Conservation (phyloP, 2,329 filamentous ascomycete genomes). For the Colletotrichum zoysiae region DNA sequence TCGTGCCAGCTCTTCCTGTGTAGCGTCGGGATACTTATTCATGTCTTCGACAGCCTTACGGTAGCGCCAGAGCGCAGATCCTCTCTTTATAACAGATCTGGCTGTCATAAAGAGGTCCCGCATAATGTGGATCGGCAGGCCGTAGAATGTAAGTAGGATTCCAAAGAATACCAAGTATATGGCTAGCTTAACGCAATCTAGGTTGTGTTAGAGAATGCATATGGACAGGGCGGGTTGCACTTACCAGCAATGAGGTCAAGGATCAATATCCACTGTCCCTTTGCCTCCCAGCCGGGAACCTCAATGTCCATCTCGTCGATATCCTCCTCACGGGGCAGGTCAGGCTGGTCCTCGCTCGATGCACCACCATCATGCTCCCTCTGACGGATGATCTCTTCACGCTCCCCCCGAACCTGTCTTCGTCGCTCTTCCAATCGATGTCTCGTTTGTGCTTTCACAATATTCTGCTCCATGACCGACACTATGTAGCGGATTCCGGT, state of each 20-base stretch:
- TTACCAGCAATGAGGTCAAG: constrained; percentile 85
- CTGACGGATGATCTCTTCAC: constrained; percentile 64
- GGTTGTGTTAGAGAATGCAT: constrained; percentile 40
- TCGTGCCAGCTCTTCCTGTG: constrained; percentile 82
- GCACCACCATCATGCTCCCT: constrained; percentile 62
- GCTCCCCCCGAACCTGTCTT: constrained; percentile 73
- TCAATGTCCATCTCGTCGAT: constrained; percentile 95
- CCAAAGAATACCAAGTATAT: constrained; percentile 94
- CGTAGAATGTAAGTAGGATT: constrained; percentile 93
- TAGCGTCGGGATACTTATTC: constrained; percentile 94
- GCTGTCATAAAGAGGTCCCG: constrained; percentile 95
- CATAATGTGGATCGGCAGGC: constrained; percentile 95
- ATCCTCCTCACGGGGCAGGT: constrained; percentile 76
- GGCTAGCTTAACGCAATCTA: constrained; percentile 90
- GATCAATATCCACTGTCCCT: constrained; percentile 91
- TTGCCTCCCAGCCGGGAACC: constrained; percentile 95
- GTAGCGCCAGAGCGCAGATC: constrained; percentile 91
- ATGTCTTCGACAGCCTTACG: constrained; percentile 93
- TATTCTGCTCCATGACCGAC: constrained; percentile 80
- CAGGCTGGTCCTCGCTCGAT: constrained; percentile 58
- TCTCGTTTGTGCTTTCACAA: constrained; percentile 80
- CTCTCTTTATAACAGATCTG: constrained; percentile 88
- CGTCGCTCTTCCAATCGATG: constrained; percentile 77
- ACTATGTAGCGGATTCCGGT: constrained; percentile 84
- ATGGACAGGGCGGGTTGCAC: constrained; percentile 45